phyloP scores from a whole-genome alignment of 1,139 yeast species.

The Magnusiomyces paraingens region DNA sequence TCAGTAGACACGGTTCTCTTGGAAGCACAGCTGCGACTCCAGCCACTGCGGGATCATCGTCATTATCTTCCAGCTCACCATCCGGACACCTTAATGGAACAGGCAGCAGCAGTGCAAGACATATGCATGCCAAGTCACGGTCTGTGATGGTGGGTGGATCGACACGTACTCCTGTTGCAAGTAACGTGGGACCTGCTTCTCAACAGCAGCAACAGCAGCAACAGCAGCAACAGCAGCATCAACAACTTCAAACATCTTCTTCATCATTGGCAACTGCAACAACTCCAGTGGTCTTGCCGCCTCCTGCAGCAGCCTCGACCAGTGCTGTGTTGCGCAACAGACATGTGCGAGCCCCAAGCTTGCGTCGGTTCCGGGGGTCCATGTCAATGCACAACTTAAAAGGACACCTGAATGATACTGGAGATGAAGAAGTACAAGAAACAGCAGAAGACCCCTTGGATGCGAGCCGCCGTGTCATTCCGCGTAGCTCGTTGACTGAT shows the following conservation, averaged over 20 bases:
- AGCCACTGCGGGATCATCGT: not conserved
- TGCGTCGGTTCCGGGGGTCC: not conserved
- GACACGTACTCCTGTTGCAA: not conserved
- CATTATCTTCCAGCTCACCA: not conserved
- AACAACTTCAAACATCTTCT: not conserved
- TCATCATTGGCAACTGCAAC: not conserved
- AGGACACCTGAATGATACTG: not conserved
- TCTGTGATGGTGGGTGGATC: not conserved
- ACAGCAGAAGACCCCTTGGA: not conserved
- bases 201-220: no score
- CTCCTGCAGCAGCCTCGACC: no score
- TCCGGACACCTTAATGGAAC: not conserved
- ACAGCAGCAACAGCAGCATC: not conserved
- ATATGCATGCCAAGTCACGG: no score
- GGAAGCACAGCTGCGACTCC: not conserved
- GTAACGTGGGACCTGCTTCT: not conserved
- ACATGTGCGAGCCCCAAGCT: not conserved
- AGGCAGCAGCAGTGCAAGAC: not conserved
- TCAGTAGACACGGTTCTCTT: not conserved
- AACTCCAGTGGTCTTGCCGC: not conserved
- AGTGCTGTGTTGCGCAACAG: no score
- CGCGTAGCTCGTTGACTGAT: not conserved
- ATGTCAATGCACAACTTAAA: constrained; percentile 1
- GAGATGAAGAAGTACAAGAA: not conserved
- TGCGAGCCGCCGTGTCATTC: not conserved